Evolutionary conservation across 2,329 filamentous ascomycete genomes (phyloP).

Genomic region (Xylariaceae sp.): DNA sequence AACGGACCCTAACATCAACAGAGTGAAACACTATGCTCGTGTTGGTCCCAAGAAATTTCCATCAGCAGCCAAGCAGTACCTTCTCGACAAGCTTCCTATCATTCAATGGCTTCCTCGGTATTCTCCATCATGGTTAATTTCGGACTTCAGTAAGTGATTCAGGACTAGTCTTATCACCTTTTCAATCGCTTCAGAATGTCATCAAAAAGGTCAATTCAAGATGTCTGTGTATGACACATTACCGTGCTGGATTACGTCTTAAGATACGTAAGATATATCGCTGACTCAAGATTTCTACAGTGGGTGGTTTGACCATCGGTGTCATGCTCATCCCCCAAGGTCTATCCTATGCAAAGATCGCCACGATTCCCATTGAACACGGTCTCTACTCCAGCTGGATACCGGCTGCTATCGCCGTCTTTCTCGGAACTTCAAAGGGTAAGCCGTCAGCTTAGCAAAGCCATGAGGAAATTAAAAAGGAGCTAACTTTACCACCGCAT

Average conservation of each 20-base stretch:
- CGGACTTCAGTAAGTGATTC: conserved; percentile 53
- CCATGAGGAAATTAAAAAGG: conserved; percentile 40
- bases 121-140: conserved; percentile 64
- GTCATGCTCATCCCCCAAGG: conserved; percentile 67
- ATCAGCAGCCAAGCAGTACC: conserved; percentile 59
- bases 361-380: conserved; percentile 65
- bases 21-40: conserved; percentile 39
- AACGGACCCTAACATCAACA: conserved; percentile 47
- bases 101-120: conserved; percentile 68
- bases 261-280: not conserved
- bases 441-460: conserved; percentile 19
- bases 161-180: not conserved
- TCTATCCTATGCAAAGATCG: conserved; percentile 67
- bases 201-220: not conserved
- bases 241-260: not conserved
- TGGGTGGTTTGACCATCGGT: conserved; percentile 66
- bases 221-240: not conserved
- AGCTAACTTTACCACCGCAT: not conserved
- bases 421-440: conserved; percentile 69
- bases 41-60: conserved; percentile 51
- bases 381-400: conserved; percentile 66
- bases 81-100: conserved; percentile 65
- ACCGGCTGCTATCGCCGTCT: conserved; percentile 61
- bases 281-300: conserved; percentile 20
- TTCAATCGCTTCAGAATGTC: not conserved